Conservation (phyloP, 495 filamentous ascomycete species). For the Acidomyces sp. region DNA sequence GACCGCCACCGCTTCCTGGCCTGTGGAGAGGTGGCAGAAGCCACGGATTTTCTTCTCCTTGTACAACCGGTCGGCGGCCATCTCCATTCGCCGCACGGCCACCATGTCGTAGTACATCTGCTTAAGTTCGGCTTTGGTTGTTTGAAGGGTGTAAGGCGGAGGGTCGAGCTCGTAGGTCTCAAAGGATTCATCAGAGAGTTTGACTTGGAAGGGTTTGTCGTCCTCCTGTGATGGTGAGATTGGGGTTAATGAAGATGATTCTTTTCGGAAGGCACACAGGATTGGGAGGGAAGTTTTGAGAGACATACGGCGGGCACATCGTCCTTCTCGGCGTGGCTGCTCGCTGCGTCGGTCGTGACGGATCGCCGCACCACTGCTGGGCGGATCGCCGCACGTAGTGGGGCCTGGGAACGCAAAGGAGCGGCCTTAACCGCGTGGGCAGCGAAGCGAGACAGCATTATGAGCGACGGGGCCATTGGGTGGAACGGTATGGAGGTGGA, state of each 20-base stretch:
- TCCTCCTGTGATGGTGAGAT: constrained; percentile 51
- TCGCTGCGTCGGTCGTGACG: constrained; percentile 91
- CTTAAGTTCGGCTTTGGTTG: constrained; percentile 95
- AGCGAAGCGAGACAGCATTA: constrained; percentile 30
- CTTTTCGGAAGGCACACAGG: not conserved
- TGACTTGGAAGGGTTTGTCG: constrained; percentile 84
- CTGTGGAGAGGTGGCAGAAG: constrained; percentile 97
- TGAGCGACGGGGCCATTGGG: no score
- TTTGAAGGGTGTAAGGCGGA: constrained; percentile 75
- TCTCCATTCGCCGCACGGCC: constrained; percentile 87
- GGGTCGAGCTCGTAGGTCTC: constrained; percentile 98
- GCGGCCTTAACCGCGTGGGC: constrained; percentile 30
- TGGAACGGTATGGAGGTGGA: no score
- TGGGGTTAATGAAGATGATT: not conserved
- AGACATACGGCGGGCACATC: constrained; percentile 52
- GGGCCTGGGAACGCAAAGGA: constrained; percentile 41
- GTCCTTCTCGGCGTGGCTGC: constrained; percentile 73
- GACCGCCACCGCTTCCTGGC: constrained; percentile 92
- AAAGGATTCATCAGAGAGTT: constrained; percentile 92
- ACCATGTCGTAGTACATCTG: constrained; percentile 99
- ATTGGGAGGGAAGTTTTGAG: not conserved
- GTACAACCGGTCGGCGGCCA: constrained; percentile 95
- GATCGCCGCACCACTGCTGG: constrained; percentile 44
- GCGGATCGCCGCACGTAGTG: constrained; percentile 14
- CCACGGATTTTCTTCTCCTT: constrained; percentile 99